A percentile compares a stretch with the other conserved stretches of the same genome.
These are phyloP conservation scores for Kickxella alabastrina DNA, from an alignment of 192 early-diverging fungal species.

Conservation along the genomic window DNA sequence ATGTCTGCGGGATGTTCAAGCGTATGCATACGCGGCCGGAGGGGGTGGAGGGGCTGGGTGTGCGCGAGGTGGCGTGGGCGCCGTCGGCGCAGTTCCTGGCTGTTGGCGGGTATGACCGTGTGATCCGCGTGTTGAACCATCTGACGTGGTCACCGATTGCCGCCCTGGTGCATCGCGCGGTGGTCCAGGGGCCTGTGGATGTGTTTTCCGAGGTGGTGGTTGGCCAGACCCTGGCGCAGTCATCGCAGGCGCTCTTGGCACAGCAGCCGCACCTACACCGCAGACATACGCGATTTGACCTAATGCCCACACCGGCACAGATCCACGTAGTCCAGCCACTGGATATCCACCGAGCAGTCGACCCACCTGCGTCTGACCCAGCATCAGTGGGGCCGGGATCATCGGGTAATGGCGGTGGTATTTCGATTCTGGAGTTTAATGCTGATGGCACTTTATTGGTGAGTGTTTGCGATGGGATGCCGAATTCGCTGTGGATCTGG, in stretches of 20 bases:
- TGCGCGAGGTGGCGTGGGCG: conserved; percentile 26
- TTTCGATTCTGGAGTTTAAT: conserved; percentile 26
- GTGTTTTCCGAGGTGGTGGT: conserved; percentile 38
- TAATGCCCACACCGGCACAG: conserved; percentile 8
- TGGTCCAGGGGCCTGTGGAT: conserved; percentile 8
- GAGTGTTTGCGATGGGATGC: conserved; percentile 25
- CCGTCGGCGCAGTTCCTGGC: conserved; percentile 44
- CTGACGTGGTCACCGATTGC: conserved; percentile 47
- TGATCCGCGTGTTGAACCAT: conserved; percentile 31
- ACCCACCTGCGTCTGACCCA: too few relatives aligned
- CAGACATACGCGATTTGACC: conserved; percentile 23
- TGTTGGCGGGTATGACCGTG: conserved; percentile 26
- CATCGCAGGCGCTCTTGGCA: conserved; percentile 5
- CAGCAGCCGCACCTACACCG: conserved; percentile 6
- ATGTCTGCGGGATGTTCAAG: conserved; percentile 37
- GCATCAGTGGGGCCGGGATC: too few relatives aligned
- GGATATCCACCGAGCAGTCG: conserved; percentile 22
- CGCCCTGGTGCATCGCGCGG: conserved; percentile 18
- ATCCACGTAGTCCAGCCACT: conserved; percentile 10
- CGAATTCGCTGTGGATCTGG: conserved; percentile 44
- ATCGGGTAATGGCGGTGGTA: neutral
- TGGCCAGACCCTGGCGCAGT: conserved; percentile 17
- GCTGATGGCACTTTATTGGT: conserved; percentile 36
- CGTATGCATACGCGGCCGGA: conserved; percentile 7
- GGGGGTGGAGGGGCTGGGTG: conserved; percentile 25